Evolutionary conservation across 495 filamentous ascomycete species (phyloP).

Genomic region (Penicillium herquei): DNA sequence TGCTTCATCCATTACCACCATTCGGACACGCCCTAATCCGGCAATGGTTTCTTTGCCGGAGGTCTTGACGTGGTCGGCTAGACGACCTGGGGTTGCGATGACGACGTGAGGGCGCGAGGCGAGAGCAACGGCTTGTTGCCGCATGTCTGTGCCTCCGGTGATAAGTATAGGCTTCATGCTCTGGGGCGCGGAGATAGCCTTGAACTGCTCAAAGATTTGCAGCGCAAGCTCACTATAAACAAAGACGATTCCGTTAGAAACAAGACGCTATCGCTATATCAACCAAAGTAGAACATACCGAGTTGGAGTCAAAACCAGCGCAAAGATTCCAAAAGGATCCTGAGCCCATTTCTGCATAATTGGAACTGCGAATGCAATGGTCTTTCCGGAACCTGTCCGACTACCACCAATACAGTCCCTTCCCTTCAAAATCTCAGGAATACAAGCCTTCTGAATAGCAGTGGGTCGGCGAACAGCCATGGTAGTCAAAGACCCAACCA

Average conservation of each 20-base stretch:
- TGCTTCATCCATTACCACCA: conserved; percentile 94
- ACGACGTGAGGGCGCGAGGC: conserved; percentile 82
- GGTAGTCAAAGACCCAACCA: conserved; percentile 75
- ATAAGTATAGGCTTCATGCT: conserved; percentile 81
- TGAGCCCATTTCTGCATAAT: conserved; percentile 91
- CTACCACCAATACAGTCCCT: conserved; percentile 93
- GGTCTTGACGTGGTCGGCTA: conserved; percentile 89
- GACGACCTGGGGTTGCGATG: conserved; percentile 88
- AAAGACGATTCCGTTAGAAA: not conserved
- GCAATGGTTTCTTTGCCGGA: conserved; percentile 87
- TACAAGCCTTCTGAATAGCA: conserved; percentile 86
- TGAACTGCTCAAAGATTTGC: conserved; percentile 94
- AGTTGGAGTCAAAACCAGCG: conserved; percentile 85
- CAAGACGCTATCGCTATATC: not conserved
- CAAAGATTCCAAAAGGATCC: conserved; percentile 90
- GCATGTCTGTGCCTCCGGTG: conserved; percentile 91
- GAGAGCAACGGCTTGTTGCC: conserved; percentile 79
- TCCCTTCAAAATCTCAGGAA: conserved; percentile 85
- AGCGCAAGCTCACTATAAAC: conserved; percentile 76
- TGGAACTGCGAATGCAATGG: conserved; percentile 91
- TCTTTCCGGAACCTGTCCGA: conserved; percentile 96
- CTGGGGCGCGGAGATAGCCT: conserved; percentile 82
- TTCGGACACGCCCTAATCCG: conserved; percentile 71
- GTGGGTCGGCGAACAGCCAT: conserved; percentile 91
- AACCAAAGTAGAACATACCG: conserved; percentile 44